Percentiles rank a stretch among this genome's conserved stretches.
Conservation (phyloP, 768 basidiomycete species). For the Tephrocybe sp. region DNA sequence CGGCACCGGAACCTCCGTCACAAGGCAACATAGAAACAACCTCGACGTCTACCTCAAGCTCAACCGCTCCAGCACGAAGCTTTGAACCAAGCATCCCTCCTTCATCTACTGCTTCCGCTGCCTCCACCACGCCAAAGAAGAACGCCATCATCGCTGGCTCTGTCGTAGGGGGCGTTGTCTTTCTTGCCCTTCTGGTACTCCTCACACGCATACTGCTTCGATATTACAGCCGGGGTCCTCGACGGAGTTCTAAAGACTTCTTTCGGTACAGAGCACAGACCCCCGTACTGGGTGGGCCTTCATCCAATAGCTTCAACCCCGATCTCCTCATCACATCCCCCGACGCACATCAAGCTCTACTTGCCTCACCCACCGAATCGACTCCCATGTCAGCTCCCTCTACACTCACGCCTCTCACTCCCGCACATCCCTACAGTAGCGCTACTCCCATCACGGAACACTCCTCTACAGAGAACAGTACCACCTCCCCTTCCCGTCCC, state of each 20-base stretch:
- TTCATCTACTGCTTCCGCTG: background rate
- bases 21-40: background rate
- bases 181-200: constrained; percentile 12
- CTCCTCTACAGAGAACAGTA: background rate
- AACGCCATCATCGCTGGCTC: constrained; percentile 23
- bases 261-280: constrained; percentile 15
- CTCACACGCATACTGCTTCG: constrained; percentile 9
- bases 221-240: constrained; percentile 5
- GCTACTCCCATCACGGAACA: background rate
- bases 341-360: background rate
- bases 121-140: background rate
- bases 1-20: background rate
- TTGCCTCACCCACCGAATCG: background rate
- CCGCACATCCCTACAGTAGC: constrained; percentile 1
- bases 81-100: constrained; percentile 1
- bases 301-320: background rate
- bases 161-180: constrained; percentile 17
- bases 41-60: background rate
- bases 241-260: constrained; percentile 15
- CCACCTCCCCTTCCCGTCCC: background rate
- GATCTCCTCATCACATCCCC: constrained; percentile 2
- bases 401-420: background rate
- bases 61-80: background rate
- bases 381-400: constrained; percentile 3
- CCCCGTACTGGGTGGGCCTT: background rate